phyloP scores from a whole-genome alignment of 129 eudicot genomes.

The Chrysanthemum seticuspe region DNA sequence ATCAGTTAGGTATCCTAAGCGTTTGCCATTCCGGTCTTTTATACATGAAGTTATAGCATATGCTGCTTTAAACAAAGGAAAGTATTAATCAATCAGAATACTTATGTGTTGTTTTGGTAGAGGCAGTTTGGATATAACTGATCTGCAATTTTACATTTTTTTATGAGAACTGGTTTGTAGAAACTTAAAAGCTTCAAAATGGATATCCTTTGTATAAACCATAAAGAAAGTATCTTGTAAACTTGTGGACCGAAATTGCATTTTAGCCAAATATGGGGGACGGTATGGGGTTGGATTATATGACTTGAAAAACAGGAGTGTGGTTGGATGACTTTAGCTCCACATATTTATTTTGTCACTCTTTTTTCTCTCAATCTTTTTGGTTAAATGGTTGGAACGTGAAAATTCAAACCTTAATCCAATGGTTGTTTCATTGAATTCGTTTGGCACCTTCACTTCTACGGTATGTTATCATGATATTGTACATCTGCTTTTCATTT shows the following conservation, averaged over 20 bases:
- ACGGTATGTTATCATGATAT: conserved; percentile 17
- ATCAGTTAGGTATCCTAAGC: not conserved
- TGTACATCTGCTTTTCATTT: not conserved
- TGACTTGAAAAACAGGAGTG: conserved; percentile 7
- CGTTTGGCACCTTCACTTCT: conserved; percentile 52
- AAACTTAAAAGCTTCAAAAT: not conserved
- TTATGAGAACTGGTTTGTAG: not conserved
- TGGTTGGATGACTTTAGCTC: conserved; percentile 35
- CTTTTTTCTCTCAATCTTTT: conserved; percentile 14
- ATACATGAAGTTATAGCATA: too few species aligned
- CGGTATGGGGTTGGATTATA: not conserved
- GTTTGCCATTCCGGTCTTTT: too few species aligned
- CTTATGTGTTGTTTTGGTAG: too few species aligned
- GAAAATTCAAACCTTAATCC: conserved; percentile 18
- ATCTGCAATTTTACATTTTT: too few species aligned
- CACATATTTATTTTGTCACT: conserved; percentile 29
- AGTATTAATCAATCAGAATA: too few species aligned
- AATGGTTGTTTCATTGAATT: conserved; percentile 68
- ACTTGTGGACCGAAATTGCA: conserved; percentile 13
- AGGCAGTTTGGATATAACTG: too few species aligned
- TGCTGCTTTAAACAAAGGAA: too few species aligned
- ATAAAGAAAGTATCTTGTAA: not conserved
- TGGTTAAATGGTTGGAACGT: conserved; percentile 51
- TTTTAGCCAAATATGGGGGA: conserved; percentile 15
- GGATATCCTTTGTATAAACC: too few species aligned